Base-by-base conservation (phyloP, 495 filamentous ascomycete genomes). In the Xylaria longipes region DNA sequence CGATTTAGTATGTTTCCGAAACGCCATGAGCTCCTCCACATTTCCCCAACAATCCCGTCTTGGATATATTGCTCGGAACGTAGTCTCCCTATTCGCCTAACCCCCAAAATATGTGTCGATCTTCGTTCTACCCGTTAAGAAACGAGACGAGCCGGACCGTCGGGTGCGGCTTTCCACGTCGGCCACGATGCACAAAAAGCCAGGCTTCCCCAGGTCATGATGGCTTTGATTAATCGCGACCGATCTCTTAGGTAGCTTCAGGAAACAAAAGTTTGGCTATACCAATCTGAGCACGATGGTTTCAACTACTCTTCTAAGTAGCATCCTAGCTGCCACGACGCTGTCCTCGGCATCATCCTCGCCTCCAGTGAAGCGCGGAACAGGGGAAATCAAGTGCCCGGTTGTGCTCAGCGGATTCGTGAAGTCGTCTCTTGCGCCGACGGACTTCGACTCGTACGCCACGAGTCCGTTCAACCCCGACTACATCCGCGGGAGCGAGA, bases 361-460 rank as follows among this genome's bases (percentile, higher is more conserved):
- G 9, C 65, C 69, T 0, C 70, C 71, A 1, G 31, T 69, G 3
- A 72, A 74, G 66, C 76, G 76, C 41, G 71, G 76, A 20, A 78
- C 76, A 0, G 76, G 76, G 0, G 71, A 58, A 25, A 74, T 82
- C 69, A 82, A 83, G 60, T 87, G 85, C 69, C 83, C 83, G 20
- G 68, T 85, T 45, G 73, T 83, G 35, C 82, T 86, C 67, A 83
- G 79, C 78, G 85, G 84, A n/a, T 80, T 81, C 71, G 76, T 84
- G 50, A 73, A 78, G 61, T 71, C 74, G 1, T 70, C 76, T 20
- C 37, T 75, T 20, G 64, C 68, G 17, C 75, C 74, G 1, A 72
- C 77, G 68, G 83, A 85, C 73, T 85, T 85, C 68, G 83, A 85
- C 76, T 78, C 75, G 54, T 74, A 77, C 73, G 69, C 70, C 56